These are phyloP conservation scores for Diutina mesorugosa DNA, from an alignment of 1,139 yeast genomes.

Conservation along the genomic window DNA sequence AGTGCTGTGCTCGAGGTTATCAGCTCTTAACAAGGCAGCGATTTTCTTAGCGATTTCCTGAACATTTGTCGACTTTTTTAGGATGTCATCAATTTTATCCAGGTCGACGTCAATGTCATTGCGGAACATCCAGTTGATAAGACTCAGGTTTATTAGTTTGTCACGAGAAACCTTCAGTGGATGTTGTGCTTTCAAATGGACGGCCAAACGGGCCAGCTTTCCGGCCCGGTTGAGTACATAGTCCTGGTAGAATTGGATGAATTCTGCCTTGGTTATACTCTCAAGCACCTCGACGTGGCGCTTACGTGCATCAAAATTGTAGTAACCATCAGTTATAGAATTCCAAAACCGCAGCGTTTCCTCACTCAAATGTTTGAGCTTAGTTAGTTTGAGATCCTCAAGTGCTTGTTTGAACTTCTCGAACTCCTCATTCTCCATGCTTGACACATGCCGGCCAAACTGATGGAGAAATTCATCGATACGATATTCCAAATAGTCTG, in stretches of 20 bases:
- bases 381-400: conserved; percentile 51
- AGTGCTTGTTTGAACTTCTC: conserved; percentile 47
- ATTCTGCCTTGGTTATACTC: conserved; percentile 40
- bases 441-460: conserved; percentile 13
- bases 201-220: conserved; percentile 37
- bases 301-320: conserved; percentile 52
- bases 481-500: conserved; percentile 65
- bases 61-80: conserved; percentile 4
- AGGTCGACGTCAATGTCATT: conserved; percentile 11
- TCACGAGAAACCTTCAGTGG: conserved; percentile 14
- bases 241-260: conserved; percentile 39
- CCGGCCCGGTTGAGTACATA: conserved; percentile 16
- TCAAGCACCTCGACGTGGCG: conserved; percentile 46
- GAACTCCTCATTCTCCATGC: conserved; percentile 52
- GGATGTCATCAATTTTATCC: conserved; percentile 13
- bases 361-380: conserved; percentile 64
- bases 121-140: conserved; percentile 15
- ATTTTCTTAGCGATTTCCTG: conserved; percentile 4
- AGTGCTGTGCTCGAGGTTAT: conserved; percentile 4
- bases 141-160: conserved; percentile 16
- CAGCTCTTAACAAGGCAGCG: conserved; percentile 6
- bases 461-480: conserved; percentile 50
- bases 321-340: conserved; percentile 61
- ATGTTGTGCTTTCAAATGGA: conserved; percentile 57
- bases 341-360: conserved; percentile 59